Evolutionary conservation across 2,329 filamentous ascomycete species (phyloP), one percentile per base, ranked within the genome.

Genomic region (Penicillium sp.): DNA sequence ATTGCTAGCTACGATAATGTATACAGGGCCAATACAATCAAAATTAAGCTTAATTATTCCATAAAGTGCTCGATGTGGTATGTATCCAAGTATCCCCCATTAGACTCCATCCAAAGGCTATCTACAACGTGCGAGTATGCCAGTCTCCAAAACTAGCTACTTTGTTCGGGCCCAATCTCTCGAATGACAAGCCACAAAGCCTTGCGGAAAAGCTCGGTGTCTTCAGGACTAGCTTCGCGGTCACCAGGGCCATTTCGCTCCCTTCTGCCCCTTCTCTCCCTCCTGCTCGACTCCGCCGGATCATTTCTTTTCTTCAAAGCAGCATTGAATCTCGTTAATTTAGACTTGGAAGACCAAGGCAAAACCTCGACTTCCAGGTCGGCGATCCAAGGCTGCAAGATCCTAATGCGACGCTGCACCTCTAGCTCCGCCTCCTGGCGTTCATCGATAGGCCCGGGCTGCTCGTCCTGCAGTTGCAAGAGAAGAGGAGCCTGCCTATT

Each of bases 341-440:
- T 61, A 2, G 63, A 65, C 47, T 67, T 61, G 0, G 58, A 55
- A 14, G 58, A 61, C 59, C 61, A 63, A 3, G 67, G 61, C 34
- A 58, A 27, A 43, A 58, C 36, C 36, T 65, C 55, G 39, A 66
- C 29, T 10, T 67, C 60, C 14, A 68, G 39, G 22, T 61, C 59
- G 3, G 63, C 62, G 53, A 69, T 67, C 66, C 66, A 70, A 7
- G 66, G 66, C 39, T 59, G 52, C 38, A 70, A 43, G 13, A 60
- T 46, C 5, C 39, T 42, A 13, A 69, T 54, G 7, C 60, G 47
- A 24, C 43, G 57, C 27, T 50, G 49, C 13, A 60, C 32, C 31
- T 60, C 45, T 5, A 57, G 2, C 8, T 62, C 54, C 24, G 63
- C 58, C 14, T 47, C 43, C 7, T 49, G 14, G 9, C 45, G 21